Evolutionary conservation across 306 rosid genomes (phyloP).

Genomic region (Acacia melanoxylon): DNA sequence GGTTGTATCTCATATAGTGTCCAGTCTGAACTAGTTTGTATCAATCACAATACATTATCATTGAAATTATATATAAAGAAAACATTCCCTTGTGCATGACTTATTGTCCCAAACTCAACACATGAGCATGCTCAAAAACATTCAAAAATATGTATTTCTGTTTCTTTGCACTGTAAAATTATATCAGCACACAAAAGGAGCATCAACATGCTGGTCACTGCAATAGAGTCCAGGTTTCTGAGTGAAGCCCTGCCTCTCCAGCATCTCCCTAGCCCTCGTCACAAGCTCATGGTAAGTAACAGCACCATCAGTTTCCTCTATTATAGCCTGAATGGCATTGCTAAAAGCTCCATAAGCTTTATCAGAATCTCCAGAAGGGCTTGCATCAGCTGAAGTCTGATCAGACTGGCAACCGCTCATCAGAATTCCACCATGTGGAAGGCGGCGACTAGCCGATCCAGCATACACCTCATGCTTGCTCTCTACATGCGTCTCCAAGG

Average conservation of each 20-base stretch:
- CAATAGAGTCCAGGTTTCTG: constrained; percentile 96
- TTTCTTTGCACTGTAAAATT: constrained; percentile 14
- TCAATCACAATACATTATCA: constrained; percentile 21
- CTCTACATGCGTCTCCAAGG: constrained; percentile 58
- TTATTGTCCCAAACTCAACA: constrained; percentile 26
- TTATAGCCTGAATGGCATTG: constrained; percentile 76
- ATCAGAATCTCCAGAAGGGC: constrained; percentile 61
- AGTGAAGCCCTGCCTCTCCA: constrained; percentile 62
- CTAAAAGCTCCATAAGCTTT: constrained; percentile 86
- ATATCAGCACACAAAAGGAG: constrained; percentile 53
- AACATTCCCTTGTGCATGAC: constrained; percentile 33
- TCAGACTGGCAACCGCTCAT: constrained; percentile 86
- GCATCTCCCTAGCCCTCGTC: constrained; percentile 56
- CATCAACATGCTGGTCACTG: constrained; percentile 61
- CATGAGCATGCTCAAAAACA: not conserved
- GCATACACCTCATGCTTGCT: constrained; percentile 81
- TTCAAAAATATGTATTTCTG: not conserved
- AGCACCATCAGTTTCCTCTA: constrained; percentile 55
- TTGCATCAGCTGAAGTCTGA: constrained; percentile 92
- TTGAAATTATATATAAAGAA: constrained; percentile 44
- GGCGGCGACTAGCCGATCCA: constrained; percentile 53
- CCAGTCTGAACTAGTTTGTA: constrained; percentile 48
- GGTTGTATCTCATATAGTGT: constrained; percentile 29
- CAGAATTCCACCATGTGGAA: constrained; percentile 71
- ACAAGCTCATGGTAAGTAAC: constrained; percentile 75